Conservation (phyloP, 257 asterid species). For the Prunella vulgaris region DNA sequence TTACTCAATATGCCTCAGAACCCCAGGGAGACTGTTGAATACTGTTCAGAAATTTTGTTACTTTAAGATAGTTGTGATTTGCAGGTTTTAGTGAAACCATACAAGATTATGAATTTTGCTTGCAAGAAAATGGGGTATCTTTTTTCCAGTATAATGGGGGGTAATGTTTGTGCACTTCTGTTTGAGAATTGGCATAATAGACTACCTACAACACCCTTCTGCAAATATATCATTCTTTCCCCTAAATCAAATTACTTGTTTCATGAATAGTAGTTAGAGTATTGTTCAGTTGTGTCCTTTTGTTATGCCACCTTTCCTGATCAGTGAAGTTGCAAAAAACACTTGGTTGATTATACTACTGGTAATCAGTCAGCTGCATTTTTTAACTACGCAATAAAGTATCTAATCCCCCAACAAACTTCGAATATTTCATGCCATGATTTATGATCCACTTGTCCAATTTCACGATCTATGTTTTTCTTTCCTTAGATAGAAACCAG, state of each 20-base stretch:
- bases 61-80: not conserved
- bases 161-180: not conserved
- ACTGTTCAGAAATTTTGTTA: not conserved
- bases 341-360: not conserved
- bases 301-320: not conserved
- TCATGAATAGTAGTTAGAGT: not conserved
- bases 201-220: not conserved
- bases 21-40: not conserved
- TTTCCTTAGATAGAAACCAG: no score
- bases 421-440: not conserved
- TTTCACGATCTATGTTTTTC: no score
- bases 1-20: constrained; percentile 5
- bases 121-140: not conserved
- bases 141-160: not conserved
- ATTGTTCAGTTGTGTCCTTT: not conserved
- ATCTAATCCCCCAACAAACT: not conserved
- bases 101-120: not conserved
- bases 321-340: not conserved
- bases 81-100: not conserved
- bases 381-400: not conserved
- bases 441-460: not conserved
- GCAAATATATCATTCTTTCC: not conserved
- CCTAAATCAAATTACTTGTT: not conserved
- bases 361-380: not conserved
- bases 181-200: not conserved